These are phyloP conservation scores for Tuber aestivum DNA, from an alignment of 495 filamentous ascomycete genomes.

Conservation along the genomic window DNA sequence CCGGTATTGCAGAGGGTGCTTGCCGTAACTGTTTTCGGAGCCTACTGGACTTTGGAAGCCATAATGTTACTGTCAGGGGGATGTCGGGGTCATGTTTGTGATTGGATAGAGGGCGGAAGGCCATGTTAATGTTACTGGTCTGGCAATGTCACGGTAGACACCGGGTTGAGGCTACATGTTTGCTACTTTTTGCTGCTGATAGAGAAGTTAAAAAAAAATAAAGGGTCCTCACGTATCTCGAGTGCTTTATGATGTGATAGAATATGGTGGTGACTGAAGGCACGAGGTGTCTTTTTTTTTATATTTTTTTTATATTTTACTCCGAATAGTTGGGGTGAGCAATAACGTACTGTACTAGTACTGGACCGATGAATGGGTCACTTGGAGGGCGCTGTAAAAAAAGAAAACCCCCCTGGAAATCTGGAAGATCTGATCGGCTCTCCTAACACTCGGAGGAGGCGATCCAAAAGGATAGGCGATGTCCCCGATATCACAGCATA, in stretches of 20 bases:
- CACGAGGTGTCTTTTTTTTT: neutral
- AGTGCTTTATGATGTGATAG: neutral
- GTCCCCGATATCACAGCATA: neutral
- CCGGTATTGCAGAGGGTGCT: neutral
- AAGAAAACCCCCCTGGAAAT: too few species aligned
- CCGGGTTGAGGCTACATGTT: neutral
- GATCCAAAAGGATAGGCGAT: neutral
- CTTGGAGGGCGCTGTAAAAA: neutral
- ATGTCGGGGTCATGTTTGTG: neutral
- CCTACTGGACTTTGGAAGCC: neutral
- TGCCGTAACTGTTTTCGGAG: neutral
- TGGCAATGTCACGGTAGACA: neutral
- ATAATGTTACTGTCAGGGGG: neutral
- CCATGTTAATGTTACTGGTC: neutral
- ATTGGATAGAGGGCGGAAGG: neutral
- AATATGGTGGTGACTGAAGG: neutral
- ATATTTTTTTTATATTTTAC: neutral
- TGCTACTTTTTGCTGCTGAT: neutral
- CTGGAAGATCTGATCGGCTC: neutral
- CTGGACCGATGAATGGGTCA: neutral
- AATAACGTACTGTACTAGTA: too few species aligned
- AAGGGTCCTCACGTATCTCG: neutral
- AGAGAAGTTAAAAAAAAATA: neutral
- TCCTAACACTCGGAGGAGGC: neutral
- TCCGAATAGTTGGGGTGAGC: neutral